Conservation (phyloP, 768 basidiomycete genomes). For the Heimioporus sp. region DNA sequence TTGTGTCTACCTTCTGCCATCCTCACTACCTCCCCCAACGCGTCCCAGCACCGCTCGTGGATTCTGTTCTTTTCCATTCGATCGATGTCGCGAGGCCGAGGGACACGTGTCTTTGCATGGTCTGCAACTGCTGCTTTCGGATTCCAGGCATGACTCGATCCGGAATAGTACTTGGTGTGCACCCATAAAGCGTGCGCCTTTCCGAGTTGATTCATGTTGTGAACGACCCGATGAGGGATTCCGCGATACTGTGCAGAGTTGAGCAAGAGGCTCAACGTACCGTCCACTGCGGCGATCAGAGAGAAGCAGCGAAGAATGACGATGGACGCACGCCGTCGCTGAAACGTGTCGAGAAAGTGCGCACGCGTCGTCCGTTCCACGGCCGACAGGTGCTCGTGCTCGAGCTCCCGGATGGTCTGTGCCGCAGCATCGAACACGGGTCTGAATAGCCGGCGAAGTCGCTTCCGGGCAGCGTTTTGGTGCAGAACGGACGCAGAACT, state of each 20-base stretch:
- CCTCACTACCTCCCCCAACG: conserved; percentile 50
- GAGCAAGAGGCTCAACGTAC: conserved; percentile 59
- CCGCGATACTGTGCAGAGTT: conserved; percentile 64
- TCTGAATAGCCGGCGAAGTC: conserved; percentile 49
- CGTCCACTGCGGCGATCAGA: conserved; percentile 53
- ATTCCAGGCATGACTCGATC: conserved; percentile 36
- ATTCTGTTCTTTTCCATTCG: conserved; percentile 26
- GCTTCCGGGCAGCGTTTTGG: conserved; percentile 40
- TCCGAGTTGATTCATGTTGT: conserved; percentile 45
- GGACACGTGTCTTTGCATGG: conserved; percentile 12
- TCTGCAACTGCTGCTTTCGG: conserved; percentile 32
- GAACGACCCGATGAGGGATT: conserved; percentile 55
- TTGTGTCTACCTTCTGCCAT: conserved; percentile 58
- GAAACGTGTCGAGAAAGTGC: conserved; percentile 52
- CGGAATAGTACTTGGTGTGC: conserved; percentile 17
- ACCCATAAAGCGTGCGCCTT: conserved; percentile 25
- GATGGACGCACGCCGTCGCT: conserved; percentile 46
- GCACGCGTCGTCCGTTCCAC: conserved; percentile 32
- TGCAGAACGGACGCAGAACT: conserved; percentile 58
- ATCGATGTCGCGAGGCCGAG: conserved; percentile 15
- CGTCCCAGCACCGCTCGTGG: conserved; percentile 41
- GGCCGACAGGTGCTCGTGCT: conserved; percentile 25
- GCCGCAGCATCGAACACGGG: conserved; percentile 56
- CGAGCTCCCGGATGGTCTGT: conserved; percentile 39
- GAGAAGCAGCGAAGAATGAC: not conserved